These are phyloP conservation scores for Misopates orontium DNA, from an alignment of 257 asterid species.

Conservation along the genomic window DNA sequence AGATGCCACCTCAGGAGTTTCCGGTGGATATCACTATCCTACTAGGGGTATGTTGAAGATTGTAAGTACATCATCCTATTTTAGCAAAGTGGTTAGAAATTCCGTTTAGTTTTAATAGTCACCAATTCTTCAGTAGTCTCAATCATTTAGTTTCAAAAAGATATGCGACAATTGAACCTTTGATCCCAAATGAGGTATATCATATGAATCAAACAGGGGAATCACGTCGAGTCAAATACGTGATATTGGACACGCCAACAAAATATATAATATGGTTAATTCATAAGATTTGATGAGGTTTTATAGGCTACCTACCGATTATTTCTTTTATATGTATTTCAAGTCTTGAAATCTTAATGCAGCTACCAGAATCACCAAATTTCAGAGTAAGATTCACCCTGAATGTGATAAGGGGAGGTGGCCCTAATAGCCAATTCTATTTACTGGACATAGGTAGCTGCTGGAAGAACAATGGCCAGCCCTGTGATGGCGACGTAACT, in stretches of 20 bases:
- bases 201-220: too few relatives aligned
- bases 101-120: too few relatives aligned
- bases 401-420: slow-evolving; percentile 67
- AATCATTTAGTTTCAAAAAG: too few relatives aligned
- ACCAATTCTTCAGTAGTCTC: too few relatives aligned
- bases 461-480: slow-evolving; percentile 82
- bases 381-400: slow-evolving; percentile 71
- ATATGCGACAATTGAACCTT: too few relatives aligned
- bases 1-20: slow-evolving; percentile 69
- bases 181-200: too few relatives aligned
- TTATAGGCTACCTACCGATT: too few relatives aligned
- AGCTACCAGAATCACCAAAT: slow-evolving; percentile 84
- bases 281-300: too few relatives aligned
- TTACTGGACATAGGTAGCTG: slow-evolving; percentile 89
- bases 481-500: slow-evolving; percentile 74
- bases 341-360: slow-evolving; percentile 20
- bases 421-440: slow-evolving; percentile 74
- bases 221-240: too few relatives aligned
- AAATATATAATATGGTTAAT: too few relatives aligned
- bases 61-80: slow-evolving; percentile 39
- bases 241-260: too few relatives aligned
- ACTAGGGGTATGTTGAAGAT: slow-evolving; percentile 80
- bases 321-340: background rate
- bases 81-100: too few relatives aligned
- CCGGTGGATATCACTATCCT: slow-evolving; percentile 85